Base-by-base conservation (phyloP, 441 rosid genomes). In the Populus hybrid region DNA sequence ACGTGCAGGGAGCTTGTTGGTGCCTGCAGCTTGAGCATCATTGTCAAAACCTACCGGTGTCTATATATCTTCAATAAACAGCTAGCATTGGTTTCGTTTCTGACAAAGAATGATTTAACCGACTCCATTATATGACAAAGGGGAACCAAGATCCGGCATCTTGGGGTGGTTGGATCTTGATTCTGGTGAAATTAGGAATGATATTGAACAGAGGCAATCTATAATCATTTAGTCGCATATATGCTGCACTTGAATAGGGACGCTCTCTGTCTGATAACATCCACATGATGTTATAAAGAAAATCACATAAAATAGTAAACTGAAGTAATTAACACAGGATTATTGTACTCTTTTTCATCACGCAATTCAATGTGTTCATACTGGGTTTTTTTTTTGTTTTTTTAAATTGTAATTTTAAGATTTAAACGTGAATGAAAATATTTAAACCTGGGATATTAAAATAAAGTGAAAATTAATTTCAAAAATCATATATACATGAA, bases 91-190 rank as follows among this genome's bases (percentile, higher is more conserved):
- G 36, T 19, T 1, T 24, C 63, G 59, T 28, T 75, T 26, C 16
- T 24, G 57, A 18, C 46, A 67, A 30, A 35, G 70, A 1, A 28
- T 67, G 53, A 23, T 65, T 67, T 26, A 32, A 36, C 63, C 69
- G 77, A 68, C 57, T 34, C 50, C 14, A 61, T 50, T 30, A 42
- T 75, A 42, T 24, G 79, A 61, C 67, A 69, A 61, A 66, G 26
- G 11, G 82, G 82, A 82, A 83, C 57, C 88, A 80, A 85, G 84
- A 82, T 83, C 87, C 80, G 75, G 70, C 81, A 74, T 78, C 61
- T 53, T 75, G 79, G 76, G 67, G 77, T 76, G n/a, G 83, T 75
- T 80, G 81, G 84, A 85, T 85, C 82, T 79, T 70, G 80, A 76
- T 77, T 70, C 71, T 36, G 67, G 75, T 70, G 9, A 83, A 66